A percentile compares a stretch with the other conserved stretches of the same genome.
Conservation (phyloP, 257 asterid genomes). For the Scutellaria minor region DNA sequence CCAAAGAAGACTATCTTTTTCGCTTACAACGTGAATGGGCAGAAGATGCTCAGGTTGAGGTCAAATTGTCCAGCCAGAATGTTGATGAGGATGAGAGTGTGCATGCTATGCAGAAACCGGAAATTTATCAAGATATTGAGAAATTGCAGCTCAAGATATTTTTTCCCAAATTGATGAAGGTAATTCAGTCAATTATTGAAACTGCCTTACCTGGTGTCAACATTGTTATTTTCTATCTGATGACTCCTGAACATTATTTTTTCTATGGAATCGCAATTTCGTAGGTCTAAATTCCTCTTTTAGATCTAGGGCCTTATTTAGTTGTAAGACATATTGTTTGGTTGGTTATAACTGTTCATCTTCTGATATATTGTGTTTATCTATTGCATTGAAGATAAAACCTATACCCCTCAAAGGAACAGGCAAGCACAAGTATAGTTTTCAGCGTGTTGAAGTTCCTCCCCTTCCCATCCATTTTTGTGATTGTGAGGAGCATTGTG, state of each 20-base stretch:
- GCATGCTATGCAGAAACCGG: constrained; percentile 42
- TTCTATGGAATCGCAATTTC: not conserved
- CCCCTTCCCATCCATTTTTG: constrained; percentile 74
- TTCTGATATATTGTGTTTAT: constrained; percentile 32
- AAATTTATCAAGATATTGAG: constrained; percentile 47
- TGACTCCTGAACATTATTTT: not conserved
- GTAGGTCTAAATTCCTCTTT: not conserved
- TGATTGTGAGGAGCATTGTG: constrained; percentile 88
- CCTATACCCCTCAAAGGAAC: constrained; percentile 77
- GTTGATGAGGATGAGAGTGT: constrained; percentile 42
- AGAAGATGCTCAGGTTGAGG: constrained; percentile 63
- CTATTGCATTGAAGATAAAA: constrained; percentile 57
- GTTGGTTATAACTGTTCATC: constrained; percentile 1
- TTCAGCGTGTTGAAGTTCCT: constrained; percentile 84
- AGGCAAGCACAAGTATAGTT: constrained; percentile 97
- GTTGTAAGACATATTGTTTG: constrained; percentile 9
- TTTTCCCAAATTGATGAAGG: constrained; percentile 88
- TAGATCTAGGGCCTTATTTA: not conserved
- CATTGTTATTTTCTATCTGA: not conserved
- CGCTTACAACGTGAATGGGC: constrained; percentile 75
- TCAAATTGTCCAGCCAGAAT: constrained; percentile 36
- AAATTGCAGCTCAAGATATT: constrained; percentile 62
- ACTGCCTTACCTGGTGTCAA: not conserved
- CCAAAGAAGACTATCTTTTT: constrained; percentile 69
- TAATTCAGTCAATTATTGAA: constrained; percentile 25